Conservation (phyloP, 768 basidiomycete genomes). For the Hortiboletus flavorubellus region DNA sequence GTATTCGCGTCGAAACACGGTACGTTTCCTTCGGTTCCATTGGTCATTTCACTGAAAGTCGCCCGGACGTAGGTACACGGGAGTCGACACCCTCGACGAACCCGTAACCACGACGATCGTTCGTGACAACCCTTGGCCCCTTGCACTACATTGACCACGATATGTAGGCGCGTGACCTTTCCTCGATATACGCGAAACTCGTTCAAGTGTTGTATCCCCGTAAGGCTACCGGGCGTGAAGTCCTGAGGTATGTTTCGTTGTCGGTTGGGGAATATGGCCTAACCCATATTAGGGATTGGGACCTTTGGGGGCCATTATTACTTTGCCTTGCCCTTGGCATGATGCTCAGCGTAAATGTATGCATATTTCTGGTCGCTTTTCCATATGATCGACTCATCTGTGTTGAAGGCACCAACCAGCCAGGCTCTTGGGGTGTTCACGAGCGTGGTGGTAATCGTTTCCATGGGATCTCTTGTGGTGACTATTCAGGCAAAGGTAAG, state of each 20-base stretch:
- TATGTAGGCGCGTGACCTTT: slow-evolving; percentile 75
- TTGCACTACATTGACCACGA: slow-evolving; percentile 6
- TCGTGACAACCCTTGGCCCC: slow-evolving; percentile 29
- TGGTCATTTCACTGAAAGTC: background rate
- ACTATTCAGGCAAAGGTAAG: slow-evolving; percentile 93
- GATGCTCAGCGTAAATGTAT: slow-evolving; percentile 81
- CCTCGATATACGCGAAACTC: slow-evolving; percentile 90
- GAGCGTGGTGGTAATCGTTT: slow-evolving; percentile 89
- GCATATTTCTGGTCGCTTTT: slow-evolving; percentile 16
- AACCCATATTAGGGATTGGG: slow-evolving; percentile 77
- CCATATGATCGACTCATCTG: background rate
- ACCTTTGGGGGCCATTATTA: slow-evolving; percentile 93
- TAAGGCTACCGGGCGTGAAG: slow-evolving; percentile 69
- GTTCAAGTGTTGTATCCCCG: slow-evolving; percentile 93
- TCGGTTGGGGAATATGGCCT: slow-evolving; percentile 1
- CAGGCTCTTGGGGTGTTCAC: slow-evolving; percentile 92
- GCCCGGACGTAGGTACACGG: slow-evolving; percentile 53
- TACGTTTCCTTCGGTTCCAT: slow-evolving; percentile 31
- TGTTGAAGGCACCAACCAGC: slow-evolving; percentile 65
- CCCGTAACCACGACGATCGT: slow-evolving; percentile 89
- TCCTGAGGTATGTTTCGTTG: slow-evolving; percentile 54
- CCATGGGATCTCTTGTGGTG: slow-evolving; percentile 84
- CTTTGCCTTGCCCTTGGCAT: slow-evolving; percentile 77
- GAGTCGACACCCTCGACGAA: slow-evolving; percentile 87
- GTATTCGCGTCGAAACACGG: slow-evolving; percentile 87